phyloP scores from a whole-genome alignment of 768 basidiomycete genomes.

The Thelephora aurantiotincta region DNA sequence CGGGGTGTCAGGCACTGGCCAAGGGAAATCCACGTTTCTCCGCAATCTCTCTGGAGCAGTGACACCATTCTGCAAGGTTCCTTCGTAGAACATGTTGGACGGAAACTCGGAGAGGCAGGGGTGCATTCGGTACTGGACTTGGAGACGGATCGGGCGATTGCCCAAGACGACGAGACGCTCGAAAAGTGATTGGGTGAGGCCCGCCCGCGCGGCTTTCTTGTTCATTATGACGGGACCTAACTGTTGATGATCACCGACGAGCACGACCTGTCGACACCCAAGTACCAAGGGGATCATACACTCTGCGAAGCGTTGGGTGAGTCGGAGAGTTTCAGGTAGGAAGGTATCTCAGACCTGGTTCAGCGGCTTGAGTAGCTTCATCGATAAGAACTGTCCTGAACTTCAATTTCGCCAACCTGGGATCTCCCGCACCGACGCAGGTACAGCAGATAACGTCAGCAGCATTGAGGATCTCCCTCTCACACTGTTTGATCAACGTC shows the following conservation, averaged over 20 bases:
- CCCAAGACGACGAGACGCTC: conserved; percentile 91
- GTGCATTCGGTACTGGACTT: conserved; percentile 99
- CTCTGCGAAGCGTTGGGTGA: conserved; percentile 34
- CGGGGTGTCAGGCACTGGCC: conserved; percentile 93
- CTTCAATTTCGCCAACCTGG: conserved; percentile 90
- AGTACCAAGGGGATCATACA: conserved; percentile 99
- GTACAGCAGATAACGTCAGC: conserved; percentile 99
- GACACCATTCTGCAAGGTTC: conserved; percentile 96
- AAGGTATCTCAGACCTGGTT: conserved; percentile 52
- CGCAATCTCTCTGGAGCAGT: conserved; percentile 94
- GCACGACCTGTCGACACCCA: conserved; percentile 95
- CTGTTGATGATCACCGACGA: conserved; percentile 97
- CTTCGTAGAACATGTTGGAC: conserved; percentile 99
- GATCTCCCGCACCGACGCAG: conserved; percentile 96
- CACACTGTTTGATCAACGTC: conserved; percentile 85
- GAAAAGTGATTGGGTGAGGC: conserved; percentile 94
- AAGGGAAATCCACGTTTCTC: conserved; percentile 98
- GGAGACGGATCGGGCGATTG: conserved; percentile 93
- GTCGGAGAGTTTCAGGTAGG: neutral
- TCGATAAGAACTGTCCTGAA: conserved; percentile 98
- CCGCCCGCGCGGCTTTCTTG: conserved; percentile 99
- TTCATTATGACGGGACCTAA: conserved; percentile 99
- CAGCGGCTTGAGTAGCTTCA: conserved; percentile 96
- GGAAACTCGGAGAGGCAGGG: conserved; percentile 98
- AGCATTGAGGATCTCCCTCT: conserved; percentile 90